Evolutionary conservation across 2,329 filamentous ascomycete genomes (phyloP).

Genomic region (Gliomastix tumulicola): DNA sequence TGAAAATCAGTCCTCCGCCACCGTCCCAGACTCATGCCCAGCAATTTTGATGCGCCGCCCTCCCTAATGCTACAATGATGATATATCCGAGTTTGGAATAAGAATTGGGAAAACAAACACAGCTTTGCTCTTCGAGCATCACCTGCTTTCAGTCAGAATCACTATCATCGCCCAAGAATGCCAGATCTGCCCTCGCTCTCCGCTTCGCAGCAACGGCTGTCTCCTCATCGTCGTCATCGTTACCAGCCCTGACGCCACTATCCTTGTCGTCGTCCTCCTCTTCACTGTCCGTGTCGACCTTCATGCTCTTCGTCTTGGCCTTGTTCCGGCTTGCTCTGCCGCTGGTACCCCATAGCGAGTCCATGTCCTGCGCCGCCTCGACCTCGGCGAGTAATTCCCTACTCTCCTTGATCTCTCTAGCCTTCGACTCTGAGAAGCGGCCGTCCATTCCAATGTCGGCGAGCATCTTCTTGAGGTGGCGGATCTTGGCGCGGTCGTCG

Average conservation of each 20-base stretch:
- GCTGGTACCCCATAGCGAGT: conserved; percentile 64
- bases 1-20: no score
- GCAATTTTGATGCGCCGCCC: no score
- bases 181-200: conserved; percentile 44
- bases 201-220: conserved; percentile 35
- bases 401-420: conserved; percentile 78
- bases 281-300: conserved; percentile 21
- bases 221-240: conserved; percentile 16
- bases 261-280: conserved; percentile 15
- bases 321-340: conserved; percentile 33
- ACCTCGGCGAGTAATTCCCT: conserved; percentile 80
- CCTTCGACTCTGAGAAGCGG: conserved; percentile 78
- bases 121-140: no score
- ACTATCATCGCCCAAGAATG: conserved; percentile 63
- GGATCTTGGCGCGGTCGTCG: conserved; percentile 72
- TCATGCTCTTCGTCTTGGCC: conserved; percentile 15
- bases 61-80: no score
- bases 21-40: no score
- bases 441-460: conserved; percentile 81
- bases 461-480: conserved; percentile 72
- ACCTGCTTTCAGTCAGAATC: conserved; percentile 63
- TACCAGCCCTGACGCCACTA: conserved; percentile 16
- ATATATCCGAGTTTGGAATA: no score
- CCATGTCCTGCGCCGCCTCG: conserved; percentile 76
- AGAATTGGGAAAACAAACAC: not conserved